These are phyloP conservation scores for Escallonia rubra DNA, from an alignment of 129 eudicot genomes.

Conservation along the genomic window DNA sequence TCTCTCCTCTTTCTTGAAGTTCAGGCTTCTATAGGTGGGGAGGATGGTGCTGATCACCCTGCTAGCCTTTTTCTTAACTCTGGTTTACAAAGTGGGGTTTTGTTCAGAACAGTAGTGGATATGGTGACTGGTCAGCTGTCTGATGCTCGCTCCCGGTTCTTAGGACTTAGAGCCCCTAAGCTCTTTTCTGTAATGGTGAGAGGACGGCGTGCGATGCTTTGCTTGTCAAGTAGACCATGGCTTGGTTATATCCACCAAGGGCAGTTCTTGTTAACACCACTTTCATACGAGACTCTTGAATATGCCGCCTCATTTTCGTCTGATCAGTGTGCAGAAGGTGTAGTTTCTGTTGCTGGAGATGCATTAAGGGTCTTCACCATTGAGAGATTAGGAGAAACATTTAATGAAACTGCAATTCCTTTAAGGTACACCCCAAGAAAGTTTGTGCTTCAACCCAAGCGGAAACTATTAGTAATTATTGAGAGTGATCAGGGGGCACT, in stretches of 20 bases:
- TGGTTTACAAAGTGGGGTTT: slow-evolving; percentile 91
- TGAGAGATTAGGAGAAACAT: slow-evolving; percentile 94
- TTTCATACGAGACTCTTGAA: slow-evolving; percentile 89
- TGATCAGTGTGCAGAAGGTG: slow-evolving; percentile 99
- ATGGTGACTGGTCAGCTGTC: slow-evolving; percentile 98
- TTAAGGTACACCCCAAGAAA: slow-evolving; percentile 95
- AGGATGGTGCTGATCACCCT: slow-evolving; percentile 99
- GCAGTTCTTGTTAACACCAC: slow-evolving; percentile 86
- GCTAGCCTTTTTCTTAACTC: slow-evolving; percentile 90
- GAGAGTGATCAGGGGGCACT: slow-evolving; percentile 98
- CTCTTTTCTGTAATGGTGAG: slow-evolving; percentile 79
- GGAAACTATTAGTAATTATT: slow-evolving; percentile 72
- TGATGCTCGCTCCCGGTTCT: slow-evolving; percentile 91
- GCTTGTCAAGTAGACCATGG: slow-evolving; percentile 99
- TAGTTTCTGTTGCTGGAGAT: slow-evolving; percentile 96
- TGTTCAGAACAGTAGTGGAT: slow-evolving; percentile 93
- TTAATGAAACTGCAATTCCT: slow-evolving; percentile 88
- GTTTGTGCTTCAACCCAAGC: slow-evolving; percentile 85
- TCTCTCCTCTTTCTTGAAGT: slow-evolving; percentile 96
- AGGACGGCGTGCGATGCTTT: slow-evolving; percentile 95
- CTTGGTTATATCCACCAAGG: slow-evolving; percentile 98
- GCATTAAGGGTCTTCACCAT: slow-evolving; percentile 92
- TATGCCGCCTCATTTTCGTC: slow-evolving; percentile 94
- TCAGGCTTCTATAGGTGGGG: slow-evolving; percentile 96
- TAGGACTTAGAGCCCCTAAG: slow-evolving; percentile 93